Evolutionary conservation across 2,329 filamentous ascomycete genomes (phyloP), one percentile per base, ranked within the genome.

Genomic region (Ceratocystis variospora): DNA sequence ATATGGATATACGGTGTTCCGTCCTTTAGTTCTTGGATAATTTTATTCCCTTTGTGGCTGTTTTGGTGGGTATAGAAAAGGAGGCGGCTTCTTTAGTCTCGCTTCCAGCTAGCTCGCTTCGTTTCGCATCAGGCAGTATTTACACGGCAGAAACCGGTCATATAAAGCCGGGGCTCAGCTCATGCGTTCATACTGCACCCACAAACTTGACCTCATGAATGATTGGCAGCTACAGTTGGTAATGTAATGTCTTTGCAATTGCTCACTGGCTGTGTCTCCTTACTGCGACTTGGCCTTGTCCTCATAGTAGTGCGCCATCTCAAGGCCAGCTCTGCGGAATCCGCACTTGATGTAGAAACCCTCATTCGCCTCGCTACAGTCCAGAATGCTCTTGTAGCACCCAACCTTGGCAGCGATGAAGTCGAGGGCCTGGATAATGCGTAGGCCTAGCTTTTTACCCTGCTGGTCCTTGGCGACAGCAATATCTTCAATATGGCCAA

Each of bases 291-390:
- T 81, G 75, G 76, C 78, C 74, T 81, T 81, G 71, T 75, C 75
- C 68, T 87, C 90, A 75, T 95, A 94, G 77, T 96, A 96, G 79
- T 96, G 90, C 55, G 93, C 91, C 94, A 99, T 97, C 78, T 99
- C 90, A 66, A 96, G 78, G 17, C 94, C 94, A 33, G 91, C 93
- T 69, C 90, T 81, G 77, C 90, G 88, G 77, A 96, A 97, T 67
- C 93, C 93, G 77, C 94, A 97, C 82, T 97, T 97, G 76, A 96
- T 82, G 76, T 99, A 99, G 80, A 99, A 97, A 25, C 92, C 93
- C 76, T 96, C 91, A 75, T 97, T 99, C 71, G 88, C 85, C 77
- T 96, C 93, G 70, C 89, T 95, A 80, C 94, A 99, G 77, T 97
- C 93, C 70, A 97, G 83, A 71, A 99, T 97, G 70, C 86, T 91